Evolutionary conservation across 2,329 filamentous ascomycete species (phyloP), one percentile per base, ranked within the genome.

Genomic region (Davidsoniella neocaledoniae): DNA sequence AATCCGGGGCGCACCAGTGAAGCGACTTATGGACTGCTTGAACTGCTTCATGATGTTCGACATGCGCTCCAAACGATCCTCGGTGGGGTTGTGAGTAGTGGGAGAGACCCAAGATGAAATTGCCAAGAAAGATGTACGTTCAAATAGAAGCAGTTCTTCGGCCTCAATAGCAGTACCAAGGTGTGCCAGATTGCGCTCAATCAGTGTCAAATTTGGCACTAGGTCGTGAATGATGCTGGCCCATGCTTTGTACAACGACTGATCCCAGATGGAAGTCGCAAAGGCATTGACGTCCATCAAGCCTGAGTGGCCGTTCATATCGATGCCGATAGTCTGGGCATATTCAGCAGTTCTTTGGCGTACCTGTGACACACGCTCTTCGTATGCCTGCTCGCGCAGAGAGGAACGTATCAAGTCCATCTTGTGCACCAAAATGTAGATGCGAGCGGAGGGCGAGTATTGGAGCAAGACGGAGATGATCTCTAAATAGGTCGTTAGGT

Each of bases 1-100:
- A 55, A 83, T 84, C 48, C 83, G 80, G n/a, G 83, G 82, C 23
- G 83, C 83, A 45, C 83, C 82, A 1, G 83, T 87, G 63, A 84
- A 86, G 57, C 82, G 79, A 50, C 77, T 80, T 53, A 77, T 75
- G 55, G 71, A 77, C 68, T 96, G 90, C 70, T 96, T 98, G 70
- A 96, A 95, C 53, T 90, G 88, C 68, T 98, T 98, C 67, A 98
- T 83, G 60, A 98, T 95, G 64, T 94, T 96, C 54, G 83, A 91
- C 61, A 98, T 84, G 57, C 74, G 83, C 70, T 98, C 91, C 58
- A 94, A 87, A 2, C 91, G 83, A 65, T 98, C 91, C 46, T 83
- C 82, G 54, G 86, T 93, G 1, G 91, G 90, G 62, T 98, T 98
- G 46, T 76, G 66, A 36, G 74, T 72, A 54, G 81, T 73, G 16